A percentile compares a stretch with the other conserved stretches of the same genome.
Conservation (phyloP, 2,329 filamentous ascomycete genomes). For the Verticillium albo-atrum region DNA sequence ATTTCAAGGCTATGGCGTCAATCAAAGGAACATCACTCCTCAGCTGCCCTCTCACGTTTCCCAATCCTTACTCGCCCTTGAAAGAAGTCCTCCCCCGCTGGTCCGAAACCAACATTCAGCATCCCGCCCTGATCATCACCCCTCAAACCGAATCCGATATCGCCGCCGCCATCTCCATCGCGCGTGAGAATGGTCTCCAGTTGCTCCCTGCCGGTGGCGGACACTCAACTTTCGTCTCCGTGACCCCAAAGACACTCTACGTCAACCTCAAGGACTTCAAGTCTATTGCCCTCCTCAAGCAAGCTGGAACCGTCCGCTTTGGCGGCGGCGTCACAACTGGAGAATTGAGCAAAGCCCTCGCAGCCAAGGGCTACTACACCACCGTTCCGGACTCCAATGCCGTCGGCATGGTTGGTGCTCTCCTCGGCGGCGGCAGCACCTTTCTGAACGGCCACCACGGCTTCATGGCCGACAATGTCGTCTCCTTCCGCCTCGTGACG, state of each 20-base stretch:
- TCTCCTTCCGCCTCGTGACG: conserved; percentile 21
- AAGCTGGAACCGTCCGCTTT: conserved; percentile 16
- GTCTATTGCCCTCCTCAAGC: conserved; percentile 20
- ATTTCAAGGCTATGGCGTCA: neutral
- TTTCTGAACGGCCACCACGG: conserved; percentile 23
- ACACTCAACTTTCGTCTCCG: conserved; percentile 24
- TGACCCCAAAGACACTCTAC: conserved; percentile 22
- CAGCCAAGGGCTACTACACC: conserved; percentile 24
- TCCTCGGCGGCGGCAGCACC: conserved; percentile 22
- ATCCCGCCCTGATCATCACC: conserved; percentile 20
- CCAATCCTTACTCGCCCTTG: neutral
- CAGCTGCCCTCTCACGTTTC: neutral
- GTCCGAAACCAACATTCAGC: conserved; percentile 20
- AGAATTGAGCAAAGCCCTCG: conserved; percentile 18
- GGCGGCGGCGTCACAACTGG: conserved; percentile 23
- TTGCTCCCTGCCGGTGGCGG: conserved; percentile 23
- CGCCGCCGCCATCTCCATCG: conserved; percentile 17
- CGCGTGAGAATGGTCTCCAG: conserved; percentile 19
- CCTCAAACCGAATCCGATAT: conserved; percentile 24
- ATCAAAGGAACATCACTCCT: neutral
- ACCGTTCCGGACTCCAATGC: conserved; percentile 16
- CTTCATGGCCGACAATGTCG: conserved; percentile 25
- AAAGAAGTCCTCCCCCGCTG: conserved; percentile 18
- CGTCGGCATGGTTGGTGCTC: conserved; percentile 20
- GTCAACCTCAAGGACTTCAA: conserved; percentile 27